These are phyloP conservation scores for Alternaria ethzedia DNA, from an alignment of 2,329 filamentous ascomycete genomes.

Conservation along the genomic window DNA sequence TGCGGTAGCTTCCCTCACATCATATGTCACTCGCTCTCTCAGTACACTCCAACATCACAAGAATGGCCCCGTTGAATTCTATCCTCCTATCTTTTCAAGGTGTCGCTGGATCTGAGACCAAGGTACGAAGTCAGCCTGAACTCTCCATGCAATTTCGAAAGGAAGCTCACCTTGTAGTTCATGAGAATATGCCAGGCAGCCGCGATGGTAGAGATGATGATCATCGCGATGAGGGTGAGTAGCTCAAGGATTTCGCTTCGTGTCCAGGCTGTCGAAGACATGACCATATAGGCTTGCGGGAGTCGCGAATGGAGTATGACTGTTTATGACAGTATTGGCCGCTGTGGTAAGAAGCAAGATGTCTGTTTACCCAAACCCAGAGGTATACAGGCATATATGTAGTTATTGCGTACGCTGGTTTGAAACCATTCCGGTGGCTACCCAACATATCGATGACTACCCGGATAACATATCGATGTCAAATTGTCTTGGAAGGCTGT, in stretches of 20 bases:
- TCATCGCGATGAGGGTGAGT: not conserved
- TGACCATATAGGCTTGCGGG: not conserved
- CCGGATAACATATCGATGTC: not conserved
- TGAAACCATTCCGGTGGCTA: accelerated
- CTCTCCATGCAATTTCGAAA: not conserved
- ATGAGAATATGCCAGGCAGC: not conserved
- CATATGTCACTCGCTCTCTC: not conserved
- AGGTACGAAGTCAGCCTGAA: not conserved
- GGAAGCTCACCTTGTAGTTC: not conserved
- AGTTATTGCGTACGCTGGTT: accelerated
- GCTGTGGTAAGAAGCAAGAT: not conserved
- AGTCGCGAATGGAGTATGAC: not conserved
- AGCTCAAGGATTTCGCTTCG: not conserved
- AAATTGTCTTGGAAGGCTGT: not conserved
- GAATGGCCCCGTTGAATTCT: not conserved
- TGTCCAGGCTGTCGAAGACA: not conserved
- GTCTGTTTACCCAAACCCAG: not conserved
- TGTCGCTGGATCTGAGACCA: not conserved
- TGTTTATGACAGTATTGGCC: accelerated
- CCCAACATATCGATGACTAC: not conserved
- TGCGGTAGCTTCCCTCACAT: not conserved
- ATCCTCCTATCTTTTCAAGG: not conserved
- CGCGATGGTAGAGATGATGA: not conserved
- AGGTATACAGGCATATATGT: not conserved
- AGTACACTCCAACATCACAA: not conserved